Evolutionary conservation across 1,284 basidiomycete genomes (phyloP), one percentile per base, ranked within the genome.

Genomic region (Puccinia novopanici): DNA sequence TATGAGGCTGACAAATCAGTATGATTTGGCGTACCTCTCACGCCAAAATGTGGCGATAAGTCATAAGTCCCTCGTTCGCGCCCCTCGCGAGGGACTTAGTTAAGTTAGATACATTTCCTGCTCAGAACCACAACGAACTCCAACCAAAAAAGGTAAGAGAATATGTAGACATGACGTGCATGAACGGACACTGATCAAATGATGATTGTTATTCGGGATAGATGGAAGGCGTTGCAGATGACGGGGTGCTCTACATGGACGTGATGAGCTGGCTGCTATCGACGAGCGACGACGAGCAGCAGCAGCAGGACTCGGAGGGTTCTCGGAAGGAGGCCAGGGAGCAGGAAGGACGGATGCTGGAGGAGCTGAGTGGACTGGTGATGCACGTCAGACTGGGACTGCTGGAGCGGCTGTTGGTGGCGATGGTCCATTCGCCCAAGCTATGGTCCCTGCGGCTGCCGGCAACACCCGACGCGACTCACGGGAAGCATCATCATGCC

Each of bases 221-320:
- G 50, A 68, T 68, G 67, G 42, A 68, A 19, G n/a, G 22, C 40
- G 45, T 67, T n/a, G n/a, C n/a, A 12, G 63, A 67, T 15, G 63
- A 67, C 37, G 63, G 63, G 63, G 68, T 54, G 48, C n/a, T 52
- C 24, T 72, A 72, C 30, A 72, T 72, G 24, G 50, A 72, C 27
- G 30, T 72, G 24, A 72, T 72, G 70, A 72, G 27, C 34, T 72
- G 70, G 70, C 50, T 72, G 30, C 50, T 72, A 22, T 72, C 70
- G 10, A 30, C 70, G 9, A 72, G 30, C 52, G 45, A 48, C 22
- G 52, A 34, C n/a, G 45, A 17, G 4, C 30, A 72, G 17, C 30
- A 52, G 2, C 45, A 37, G 13, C 27, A 52, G 27, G 50, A 72
- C 30, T n/a, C n/a, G n/a, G n/a, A n/a, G n/a, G n/a, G n/a, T n/a